Evolutionary conservation across 805 yeast species (phyloP).

Genomic region (Monosporozyma unispora): DNA sequence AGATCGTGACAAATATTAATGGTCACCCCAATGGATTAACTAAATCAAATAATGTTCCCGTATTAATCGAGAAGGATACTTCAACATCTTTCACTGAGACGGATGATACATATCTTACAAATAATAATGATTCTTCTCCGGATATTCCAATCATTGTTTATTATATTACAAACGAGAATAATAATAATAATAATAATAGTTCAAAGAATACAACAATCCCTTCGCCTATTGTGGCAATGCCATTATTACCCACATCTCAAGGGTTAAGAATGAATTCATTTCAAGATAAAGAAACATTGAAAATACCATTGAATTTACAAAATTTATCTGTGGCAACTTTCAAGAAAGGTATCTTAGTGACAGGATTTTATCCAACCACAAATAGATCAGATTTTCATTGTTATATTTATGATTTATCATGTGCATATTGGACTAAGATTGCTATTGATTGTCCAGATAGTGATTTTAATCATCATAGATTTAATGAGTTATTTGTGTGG

Average conservation of each 20-base stretch:
- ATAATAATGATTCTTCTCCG: too few relatives aligned
- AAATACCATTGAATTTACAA: conserved; percentile 32
- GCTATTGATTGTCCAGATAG: conserved; percentile 46
- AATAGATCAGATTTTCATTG: conserved; percentile 20
- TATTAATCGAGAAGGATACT: conserved; percentile 12
- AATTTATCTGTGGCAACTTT: conserved; percentile 56
- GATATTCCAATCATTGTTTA: neutral
- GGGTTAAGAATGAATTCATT: conserved; percentile 25
- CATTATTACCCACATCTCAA: conserved; percentile 25
- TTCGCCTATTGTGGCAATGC: conserved; percentile 30
- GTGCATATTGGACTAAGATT: conserved; percentile 52
- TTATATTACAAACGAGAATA: conserved; percentile 3
- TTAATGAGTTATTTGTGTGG: conserved; percentile 69
- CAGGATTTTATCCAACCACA: conserved; percentile 47
- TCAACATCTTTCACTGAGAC: neutral
- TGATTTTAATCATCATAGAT: conserved; percentile 47
- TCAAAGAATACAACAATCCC: neutral
- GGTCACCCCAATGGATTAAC: conserved; percentile 15
- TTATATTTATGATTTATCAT: conserved; percentile 25
- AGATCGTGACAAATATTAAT: conserved; percentile 17
- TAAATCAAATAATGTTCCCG: conserved; percentile 17
- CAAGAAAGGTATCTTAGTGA: conserved; percentile 55
- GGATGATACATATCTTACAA: too few relatives aligned
- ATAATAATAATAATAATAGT: neutral
- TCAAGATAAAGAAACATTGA: conserved; percentile 12